Percentiles rank a stretch among this genome's conserved stretches.
Conservation (phyloP, 2,329 filamentous ascomycete species). For the Colletotrichum theobromicola region DNA sequence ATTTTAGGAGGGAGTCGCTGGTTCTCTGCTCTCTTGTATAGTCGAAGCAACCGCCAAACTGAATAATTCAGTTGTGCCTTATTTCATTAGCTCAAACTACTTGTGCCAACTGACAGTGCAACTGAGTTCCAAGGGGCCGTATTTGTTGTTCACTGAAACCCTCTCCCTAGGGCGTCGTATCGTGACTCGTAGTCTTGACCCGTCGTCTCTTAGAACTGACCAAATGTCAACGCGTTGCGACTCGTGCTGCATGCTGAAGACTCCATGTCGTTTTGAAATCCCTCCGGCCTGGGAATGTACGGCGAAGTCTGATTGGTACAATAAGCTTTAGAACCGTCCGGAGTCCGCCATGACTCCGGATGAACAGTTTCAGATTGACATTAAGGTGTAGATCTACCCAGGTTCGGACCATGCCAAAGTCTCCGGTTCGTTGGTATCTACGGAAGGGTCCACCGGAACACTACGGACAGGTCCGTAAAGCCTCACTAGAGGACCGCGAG, state of each 20-base stretch:
- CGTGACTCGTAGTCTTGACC: not conserved
- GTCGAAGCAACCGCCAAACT: not conserved
- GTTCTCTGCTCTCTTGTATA: not conserved
- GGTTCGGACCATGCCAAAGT: not conserved
- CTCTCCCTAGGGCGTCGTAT: not conserved
- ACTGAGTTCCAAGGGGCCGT: not conserved
- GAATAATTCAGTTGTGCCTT: not conserved
- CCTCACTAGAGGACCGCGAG: not conserved
- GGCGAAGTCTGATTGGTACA: not conserved
- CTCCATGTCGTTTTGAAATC: not conserved
- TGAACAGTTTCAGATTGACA: not conserved
- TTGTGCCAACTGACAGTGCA: not conserved
- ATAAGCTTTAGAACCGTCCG: not conserved
- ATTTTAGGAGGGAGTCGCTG: not conserved
- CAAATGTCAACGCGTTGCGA: not conserved
- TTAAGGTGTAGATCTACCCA: not conserved
- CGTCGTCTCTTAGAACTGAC: not conserved
- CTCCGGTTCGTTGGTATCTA: not conserved
- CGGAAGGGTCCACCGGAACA: not conserved
- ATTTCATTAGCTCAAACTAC: not conserved
- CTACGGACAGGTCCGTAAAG: not conserved
- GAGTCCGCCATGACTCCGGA: not conserved
- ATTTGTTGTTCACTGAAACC: accelerated
- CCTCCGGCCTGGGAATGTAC: not conserved
- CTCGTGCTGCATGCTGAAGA: not conserved